Base-by-base conservation (phyloP, 1,284 basidiomycete genomes). In the Moesziomyces parantarcticus region DNA sequence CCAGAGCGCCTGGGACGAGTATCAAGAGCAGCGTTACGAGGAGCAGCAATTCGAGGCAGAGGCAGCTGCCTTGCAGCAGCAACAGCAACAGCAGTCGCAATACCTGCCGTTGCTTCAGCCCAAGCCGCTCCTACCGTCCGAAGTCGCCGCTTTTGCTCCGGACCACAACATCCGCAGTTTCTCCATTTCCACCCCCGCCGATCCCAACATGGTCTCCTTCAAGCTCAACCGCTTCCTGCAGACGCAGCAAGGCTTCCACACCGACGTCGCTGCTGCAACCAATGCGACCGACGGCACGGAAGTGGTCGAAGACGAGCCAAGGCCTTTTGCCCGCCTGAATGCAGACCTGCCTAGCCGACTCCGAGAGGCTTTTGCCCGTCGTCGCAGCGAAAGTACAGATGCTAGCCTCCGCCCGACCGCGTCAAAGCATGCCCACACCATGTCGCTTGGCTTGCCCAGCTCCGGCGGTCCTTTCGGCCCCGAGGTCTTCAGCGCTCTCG, bases 381-480 rank as follows among this genome's bases (percentile, higher is more conserved):
- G 67, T 25, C 55, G 58, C 16, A 57, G 50, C n/a, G 61, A 64
- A 14, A 57, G 49, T 34, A 42, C 41, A 9, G 49, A 62, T 10
- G n/a, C 58, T n/a, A 13, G 54, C 1, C n/a, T 59, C 14, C 52
- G 51, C 1, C 47, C 61, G 3, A 5, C 39, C 29, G 11, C 29
- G 0, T 46, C 39, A 16, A 63, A 53, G 49, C 70, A 74, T 47
- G 51, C 22, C 18, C 62, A 70, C 20, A 72, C 75, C 36, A 78
- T 80, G 76, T 80, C 78, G 36, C 75, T 80, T 23, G 69, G 76
- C 47, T 21, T 80, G 40, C 76, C 77, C 10, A 62, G 57, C 45
- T 68, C 69, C 1, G 78, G 77, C 11, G 68, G 66, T 7, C 71
- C 78, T 0, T 80, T 80, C 43, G 78, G 70, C 18, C 68, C 78